phyloP scores from a whole-genome alignment of 805 yeast species.

The Schwanniomyces vanrijiae region DNA sequence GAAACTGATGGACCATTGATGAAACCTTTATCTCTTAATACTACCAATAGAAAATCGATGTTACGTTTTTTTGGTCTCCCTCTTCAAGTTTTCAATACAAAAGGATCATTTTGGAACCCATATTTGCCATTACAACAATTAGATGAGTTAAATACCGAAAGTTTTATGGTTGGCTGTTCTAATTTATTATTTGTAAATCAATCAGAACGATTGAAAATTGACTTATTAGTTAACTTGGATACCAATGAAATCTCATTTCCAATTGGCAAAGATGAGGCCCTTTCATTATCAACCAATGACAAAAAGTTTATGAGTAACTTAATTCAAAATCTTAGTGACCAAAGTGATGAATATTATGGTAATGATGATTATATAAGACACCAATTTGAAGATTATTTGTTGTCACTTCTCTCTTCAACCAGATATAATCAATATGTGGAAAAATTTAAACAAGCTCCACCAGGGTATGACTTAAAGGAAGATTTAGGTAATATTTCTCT shows the following conservation, averaged over 20 bases:
- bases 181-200: constrained; percentile 77
- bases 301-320: constrained; percentile 71
- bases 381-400: constrained; percentile 87
- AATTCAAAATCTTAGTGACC: constrained; percentile 44
- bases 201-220: constrained; percentile 56
- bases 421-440: constrained; percentile 64
- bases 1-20: constrained; percentile 50
- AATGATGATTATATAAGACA: constrained; percentile 82
- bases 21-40: constrained; percentile 65
- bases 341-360: constrained; percentile 33
- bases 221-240: constrained; percentile 75
- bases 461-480: constrained; percentile 32
- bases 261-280: constrained; percentile 31
- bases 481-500: constrained; percentile 27
- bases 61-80: constrained; percentile 85
- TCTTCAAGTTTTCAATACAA: constrained; percentile 72
- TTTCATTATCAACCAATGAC: constrained; percentile 48
- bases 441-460: constrained; percentile 37
- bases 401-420: constrained; percentile 69
- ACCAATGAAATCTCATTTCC: constrained; percentile 46
- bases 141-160: constrained; percentile 65
- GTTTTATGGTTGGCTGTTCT: constrained; percentile 83
- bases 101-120: constrained; percentile 87
- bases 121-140: constrained; percentile 93
- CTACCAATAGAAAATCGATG: constrained; percentile 77